Base-by-base conservation (phyloP, 2,329 filamentous ascomycete genomes). In the Venturia carpophila region DNA sequence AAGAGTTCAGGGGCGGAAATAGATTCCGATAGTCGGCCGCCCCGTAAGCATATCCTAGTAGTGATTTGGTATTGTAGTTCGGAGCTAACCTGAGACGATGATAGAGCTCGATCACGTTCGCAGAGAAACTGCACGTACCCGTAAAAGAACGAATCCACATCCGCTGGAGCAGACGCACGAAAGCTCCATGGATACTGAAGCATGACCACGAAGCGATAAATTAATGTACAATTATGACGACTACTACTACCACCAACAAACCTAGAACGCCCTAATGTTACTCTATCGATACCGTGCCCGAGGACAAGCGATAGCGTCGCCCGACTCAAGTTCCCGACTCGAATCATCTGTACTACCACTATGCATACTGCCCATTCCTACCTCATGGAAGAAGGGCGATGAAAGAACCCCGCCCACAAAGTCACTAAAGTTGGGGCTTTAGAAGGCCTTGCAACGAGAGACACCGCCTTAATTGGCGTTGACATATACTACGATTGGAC, bases 61-160 rank as follows among this genome's bases (percentile, higher is more conserved):
- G 86, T 78, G 96, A 68, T 96, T 92, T 2, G 96, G 92, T n/a
- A n/a, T 75, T 83, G 92, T 69, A 90, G 95, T 75, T 82, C 92
- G 60, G 92, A 96, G 79, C 79, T 96, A 62, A 96, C 96, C 75
- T 96, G 92, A 75, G 92, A 96, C 72, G 91, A 96, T 75, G 87
- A 81, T 6, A 72, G 81, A 67, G 85, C 85, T 66, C n/a, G 47
- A 43, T 65, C 43, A 42, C 49, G 63, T 47, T 37, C 47, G 45
- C 49, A 47, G 47, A 42, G 63, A 52, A 27, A 64, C 27, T 64
- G 63, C 47, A 21, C 37, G 34, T 60, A 49, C 52, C 63, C 63
- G 30, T 49, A 64, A 24, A 49, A 60, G 27, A 52, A 42, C 34
- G 49, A 43, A 42, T 58, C 52, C 52, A 58, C 15, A 17, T 34